Base-by-base conservation (phyloP, 2,329 filamentous ascomycete genomes). In the Calonectria multiphialidica region DNA sequence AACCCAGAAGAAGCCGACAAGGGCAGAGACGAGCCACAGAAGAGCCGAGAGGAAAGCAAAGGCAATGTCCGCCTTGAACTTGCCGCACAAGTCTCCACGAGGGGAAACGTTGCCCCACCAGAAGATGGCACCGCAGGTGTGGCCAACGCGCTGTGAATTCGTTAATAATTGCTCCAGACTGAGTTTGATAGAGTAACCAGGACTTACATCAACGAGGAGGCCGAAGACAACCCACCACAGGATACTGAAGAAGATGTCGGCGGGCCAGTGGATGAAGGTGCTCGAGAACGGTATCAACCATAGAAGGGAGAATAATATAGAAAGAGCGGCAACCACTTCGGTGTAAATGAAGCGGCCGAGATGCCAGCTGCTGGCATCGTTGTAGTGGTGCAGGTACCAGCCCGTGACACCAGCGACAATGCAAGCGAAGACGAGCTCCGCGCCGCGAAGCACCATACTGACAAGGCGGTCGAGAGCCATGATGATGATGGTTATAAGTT, bases 391-490 rank as follows among this genome's bases (percentile, higher is more conserved):
- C 30, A 95, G 89, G 81, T 93, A 93, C 75, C 90, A 82, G 64
- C 92, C 93, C 71, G 92, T 91, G 73, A 95, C 87, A 72, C 93
- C 93, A 28, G 92, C 91, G 64, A 95, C 91, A 72, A 95, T 93
- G 76, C 90, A 88, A n/a, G 90, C 92, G 80, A 93, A 95, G 78
- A 87, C 90, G 74, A 96, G 88, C 85, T 95, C 81, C 21, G 84
- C 82, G 35, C 79, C 77, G 33, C 85, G 84, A 57, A 86, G 80
- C 55, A 83, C 68, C 70, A 85, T 77, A 72, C 82, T 84, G 71
- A 86, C 79, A 67, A 87, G 76, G 59, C 84, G 83, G 70, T 85
- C 83, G 63, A 86, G 72, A 69, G 82, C 83, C 83, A 85, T 86
- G 73, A 64, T 79, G 40, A 66, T 28, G 35, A 25, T 28, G 35